Base-by-base conservation (phyloP, 1,139 yeast species). In the Kodamaea fungicola region DNA sequence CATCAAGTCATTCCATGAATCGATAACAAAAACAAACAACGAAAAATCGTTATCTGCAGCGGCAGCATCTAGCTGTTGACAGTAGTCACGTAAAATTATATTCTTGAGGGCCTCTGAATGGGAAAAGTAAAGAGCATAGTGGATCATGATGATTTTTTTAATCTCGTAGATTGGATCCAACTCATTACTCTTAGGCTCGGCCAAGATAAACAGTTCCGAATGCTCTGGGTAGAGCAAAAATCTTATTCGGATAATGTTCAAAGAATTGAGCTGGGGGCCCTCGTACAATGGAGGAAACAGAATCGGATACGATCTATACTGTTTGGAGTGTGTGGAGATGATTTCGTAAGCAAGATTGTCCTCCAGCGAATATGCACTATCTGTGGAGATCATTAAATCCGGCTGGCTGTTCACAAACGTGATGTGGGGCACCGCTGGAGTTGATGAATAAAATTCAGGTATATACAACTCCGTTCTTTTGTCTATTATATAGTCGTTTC, bases 101-200 rank as follows among this genome's bases (percentile, higher is more conserved):
- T 56, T 56, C 48, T 55, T 76, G 48, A 59, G 69, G 50, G 39
- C 54, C 37, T 33, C 54, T 13, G 59, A 72, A 54, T 55, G 78
- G 47, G 54, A 63, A 42, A 71, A 70, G 46, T 64, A 71, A 12
- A 71, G 51, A 2, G 69, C 59, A 39, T 54, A 67, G 43, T 71
- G 75, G 21, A 70, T 63, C 57, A 67, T 71, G 40, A 70, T 63
- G 7, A 70, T 46, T 44, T 64, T 76, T 16, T 83, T 85, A 34
- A 88, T 73, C 52, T 89, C 96, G 33, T 70, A 73, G 45, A 84
- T 64, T 3, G 96, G 92, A 50, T 85, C 81, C 42, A 83, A 67
- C 44, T 79, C 85, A 38, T 76, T 75, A 35, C 68, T 63, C 43
- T 74, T 75, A 3, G 80, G 78, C 8, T 55, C 63, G 1, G 71